These are phyloP conservation scores for Erythrobasidium hasegawianum DNA, from an alignment of 1,284 basidiomycete species.

Conservation along the genomic window DNA sequence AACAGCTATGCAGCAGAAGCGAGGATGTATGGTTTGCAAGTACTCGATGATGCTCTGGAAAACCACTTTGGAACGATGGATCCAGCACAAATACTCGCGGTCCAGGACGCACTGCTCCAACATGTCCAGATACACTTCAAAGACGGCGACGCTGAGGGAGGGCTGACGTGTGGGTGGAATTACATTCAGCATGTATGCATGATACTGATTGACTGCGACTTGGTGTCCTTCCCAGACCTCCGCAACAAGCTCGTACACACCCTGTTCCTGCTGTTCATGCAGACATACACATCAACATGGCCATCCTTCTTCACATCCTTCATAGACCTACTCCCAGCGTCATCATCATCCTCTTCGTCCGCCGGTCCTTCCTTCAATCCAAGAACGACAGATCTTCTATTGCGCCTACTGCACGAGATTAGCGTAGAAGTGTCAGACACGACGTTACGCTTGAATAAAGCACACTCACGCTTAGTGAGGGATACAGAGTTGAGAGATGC, in stretches of 20 bases:
- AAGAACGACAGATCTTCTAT: conserved; percentile 76
- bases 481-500: conserved; percentile 81
- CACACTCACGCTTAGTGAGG: conserved; percentile 63
- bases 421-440: conserved; percentile 89
- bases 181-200: too few species aligned
- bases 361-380: conserved; percentile 65
- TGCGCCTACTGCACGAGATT: conserved; percentile 83
- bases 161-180: conserved; percentile 67
- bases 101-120: conserved; percentile 65
- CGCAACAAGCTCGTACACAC: conserved; percentile 98
- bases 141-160: conserved; percentile 67
- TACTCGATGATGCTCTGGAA: conserved; percentile 80
- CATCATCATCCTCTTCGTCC: conserved; percentile 51
- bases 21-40: conserved; percentile 77
- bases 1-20: conserved; percentile 68
- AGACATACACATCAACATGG: conserved; percentile 79
- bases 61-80: conserved; percentile 10
- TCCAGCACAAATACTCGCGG: conserved; percentile 24
- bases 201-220: too few species aligned
- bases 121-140: conserved; percentile 79
- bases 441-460: conserved; percentile 67
- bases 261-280: conserved; percentile 88
- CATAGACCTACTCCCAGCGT: conserved; percentile 63
- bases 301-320: conserved; percentile 74
- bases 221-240: conserved; percentile 67